phyloP scores from a whole-genome alignment of 306 rosid species.

The Castanospermum australe region DNA sequence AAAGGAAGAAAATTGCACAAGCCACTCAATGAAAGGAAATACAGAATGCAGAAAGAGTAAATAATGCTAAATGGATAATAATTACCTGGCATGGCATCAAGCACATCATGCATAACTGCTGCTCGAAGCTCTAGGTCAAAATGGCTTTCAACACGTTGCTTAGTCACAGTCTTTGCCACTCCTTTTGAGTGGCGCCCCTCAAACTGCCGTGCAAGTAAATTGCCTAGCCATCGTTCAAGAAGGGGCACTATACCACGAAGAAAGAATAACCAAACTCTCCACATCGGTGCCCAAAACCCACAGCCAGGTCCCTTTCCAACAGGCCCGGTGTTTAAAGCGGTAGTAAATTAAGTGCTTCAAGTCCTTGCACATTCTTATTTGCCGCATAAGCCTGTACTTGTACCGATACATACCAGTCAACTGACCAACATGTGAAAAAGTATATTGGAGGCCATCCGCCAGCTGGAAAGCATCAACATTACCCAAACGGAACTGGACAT shows the following conservation, averaged over 20 bases:
- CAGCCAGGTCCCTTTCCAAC: slow-evolving; percentile 99
- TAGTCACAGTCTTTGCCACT: slow-evolving; percentile 97
- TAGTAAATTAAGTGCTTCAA: slow-evolving; percentile 94
- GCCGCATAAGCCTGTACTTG: slow-evolving; percentile 97
- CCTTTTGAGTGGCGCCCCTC: slow-evolving; percentile 99
- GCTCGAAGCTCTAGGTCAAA: slow-evolving; percentile 99
- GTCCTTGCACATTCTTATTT: slow-evolving; percentile 98
- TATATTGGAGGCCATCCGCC: slow-evolving; percentile 98
- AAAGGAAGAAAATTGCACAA: background rate
- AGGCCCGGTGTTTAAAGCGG: slow-evolving; percentile 98
- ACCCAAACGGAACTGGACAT: slow-evolving; percentile 95
- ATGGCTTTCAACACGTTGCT: slow-evolving; percentile 99
- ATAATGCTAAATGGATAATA: too few relatives aligned
- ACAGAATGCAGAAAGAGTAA: background rate
- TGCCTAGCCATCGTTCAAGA: slow-evolving; percentile 94
- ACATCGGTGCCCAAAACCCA: slow-evolving; percentile 99
- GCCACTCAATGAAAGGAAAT: background rate
- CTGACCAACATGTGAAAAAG: slow-evolving; percentile 98
- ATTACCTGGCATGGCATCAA: slow-evolving; percentile 97
- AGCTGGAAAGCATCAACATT: slow-evolving; percentile 97
- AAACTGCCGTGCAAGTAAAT: slow-evolving; percentile 94
- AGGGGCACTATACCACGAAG: slow-evolving; percentile 99
- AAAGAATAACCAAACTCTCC: slow-evolving; percentile 99
- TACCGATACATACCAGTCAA: slow-evolving; percentile 99
- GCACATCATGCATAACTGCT: slow-evolving; percentile 99